Base-by-base conservation (phyloP, 2,329 filamentous ascomycete species). In the Septoria petroselini region DNA sequence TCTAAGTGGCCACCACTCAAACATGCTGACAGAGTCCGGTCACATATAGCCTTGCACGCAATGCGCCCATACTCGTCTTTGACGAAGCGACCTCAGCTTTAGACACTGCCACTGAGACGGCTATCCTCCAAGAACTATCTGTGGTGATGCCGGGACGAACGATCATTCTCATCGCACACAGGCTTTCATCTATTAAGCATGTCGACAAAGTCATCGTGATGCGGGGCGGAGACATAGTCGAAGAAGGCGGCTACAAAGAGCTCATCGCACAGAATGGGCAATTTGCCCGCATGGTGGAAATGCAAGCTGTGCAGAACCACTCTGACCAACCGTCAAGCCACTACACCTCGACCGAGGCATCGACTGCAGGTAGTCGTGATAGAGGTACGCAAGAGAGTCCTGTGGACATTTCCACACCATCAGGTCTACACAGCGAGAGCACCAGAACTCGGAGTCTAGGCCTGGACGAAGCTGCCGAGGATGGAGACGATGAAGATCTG, bases 61-160 rank as follows among this genome's bases (percentile, higher is more conserved):
- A 66, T 34, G 61, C 64, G 1, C 53, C 53, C 38, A 57, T 67
- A n/a, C 50, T 67, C 3, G 52, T 67, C 2, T 55, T 65, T 9
- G 65, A 67, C 38, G 65, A 67, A 48, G 64, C 64, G 2, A 67
- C 65, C 2, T 61, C 58, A 27, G 62, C 65, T 12, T 48, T 67
- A 1, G 65, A 67, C 39, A 57, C 61, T 7, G 44, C 48, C 14
- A 56, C 60, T 2, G 64, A 66, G 53, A 50, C 47, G 6, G 49
- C 57, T 3, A 63, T 66, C 6, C 62, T 65, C 29, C 47, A 55
- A 0, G 84, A 85, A 0, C 81, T 91, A 62, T 83, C 88, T 31
- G 51, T 60, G 15, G 71, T 73, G 74, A 25, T 62, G 1, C 25
- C 39, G 59, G 60, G 59, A 1, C 55, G 70, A 7, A 73, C 68